Base-by-base conservation (phyloP, 1,284 basidiomycete genomes). In the Golubevia pallescens region DNA sequence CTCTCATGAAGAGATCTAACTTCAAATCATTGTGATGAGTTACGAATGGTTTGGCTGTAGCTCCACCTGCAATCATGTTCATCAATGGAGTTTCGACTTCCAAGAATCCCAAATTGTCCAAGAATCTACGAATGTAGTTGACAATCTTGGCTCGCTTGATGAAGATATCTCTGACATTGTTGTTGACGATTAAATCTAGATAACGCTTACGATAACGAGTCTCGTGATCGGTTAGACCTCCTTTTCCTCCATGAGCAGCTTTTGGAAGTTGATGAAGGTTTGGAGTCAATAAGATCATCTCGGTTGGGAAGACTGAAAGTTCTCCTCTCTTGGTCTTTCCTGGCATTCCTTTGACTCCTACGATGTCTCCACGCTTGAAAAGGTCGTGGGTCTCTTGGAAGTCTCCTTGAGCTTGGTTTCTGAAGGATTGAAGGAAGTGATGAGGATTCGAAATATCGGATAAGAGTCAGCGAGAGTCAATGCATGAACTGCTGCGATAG, bases 71-170 rank as follows among this genome's bases (percentile, higher is more conserved):
- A 73, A 94, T 91, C 89, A 97, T 91, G 86, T 93, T 95, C 88
- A 94, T 99, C 90, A 99, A 97, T 7, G 97, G 96, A 4, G 96
- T 99, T 87, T 99, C 96, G 69, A 99, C 95, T 88, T 99, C 97
- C 87, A 99, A 90, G 90, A 99, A 99, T 54, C 95, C 96, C 56
- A 93, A 90, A 78, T 89, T 88, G 86, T 98, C 95, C 68, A 99
- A 88, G 90, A 91, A 99, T 76, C 92, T 92, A 66, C 96, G 91
- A 77, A 97, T 89, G 86, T 95, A 94, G 88, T 93, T 94, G 87
- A 97, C 89, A 80, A 96, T 92, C 83, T 90, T 90, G 86, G 90
- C 86, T 69, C 96, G 92, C 62, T 93, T 93, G 87, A 97, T 88
- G 87, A 99, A 99, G 73, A 96, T 91, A 74, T 92, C 91, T 75